These are phyloP conservation scores for Pelagophyceae sp. DNA, from an alignment of 352 stramenopile species.

Conservation along the genomic window DNA sequence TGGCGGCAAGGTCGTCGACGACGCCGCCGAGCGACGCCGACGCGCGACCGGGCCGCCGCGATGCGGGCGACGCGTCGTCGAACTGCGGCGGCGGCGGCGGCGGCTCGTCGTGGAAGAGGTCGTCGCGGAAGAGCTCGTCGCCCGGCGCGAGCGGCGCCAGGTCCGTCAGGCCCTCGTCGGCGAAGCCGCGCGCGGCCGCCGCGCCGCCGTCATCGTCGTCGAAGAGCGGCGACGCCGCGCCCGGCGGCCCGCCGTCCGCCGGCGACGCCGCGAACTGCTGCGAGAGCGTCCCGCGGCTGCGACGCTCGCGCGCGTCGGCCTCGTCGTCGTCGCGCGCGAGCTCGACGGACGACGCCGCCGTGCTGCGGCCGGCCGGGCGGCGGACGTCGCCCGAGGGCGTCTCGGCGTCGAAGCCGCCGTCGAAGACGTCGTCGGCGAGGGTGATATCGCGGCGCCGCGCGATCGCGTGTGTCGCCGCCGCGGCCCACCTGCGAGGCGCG, in stretches of 20 bases:
- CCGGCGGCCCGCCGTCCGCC: background rate
- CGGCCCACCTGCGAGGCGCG: background rate
- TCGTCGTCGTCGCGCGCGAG: constrained; percentile 1
- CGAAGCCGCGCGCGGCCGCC: too few species aligned
- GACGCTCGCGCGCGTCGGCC: background rate
- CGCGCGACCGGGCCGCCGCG: background rate
- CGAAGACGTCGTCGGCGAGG: background rate
- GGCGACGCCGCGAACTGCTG: background rate
- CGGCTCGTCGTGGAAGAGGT: background rate
- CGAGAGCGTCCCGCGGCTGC: background rate
- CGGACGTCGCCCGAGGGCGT: background rate
- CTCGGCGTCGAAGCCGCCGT: background rate
- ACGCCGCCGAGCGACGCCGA: background rate
- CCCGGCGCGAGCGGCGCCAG: background rate
- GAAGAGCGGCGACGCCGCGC: background rate
- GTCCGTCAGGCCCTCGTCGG: background rate
- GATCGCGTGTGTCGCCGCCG: background rate
- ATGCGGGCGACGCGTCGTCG: background rate
- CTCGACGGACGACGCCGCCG: background rate
- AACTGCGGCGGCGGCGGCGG: background rate
- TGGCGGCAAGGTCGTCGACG: constrained; percentile 7
- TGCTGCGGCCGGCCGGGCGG: background rate
- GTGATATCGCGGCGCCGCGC: background rate
- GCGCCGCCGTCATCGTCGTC: background rate
- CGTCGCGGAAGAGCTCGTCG: background rate